phyloP scores from a whole-genome alignment of 2,329 filamentous ascomycete species.

The Diaporthe citriasiana region DNA sequence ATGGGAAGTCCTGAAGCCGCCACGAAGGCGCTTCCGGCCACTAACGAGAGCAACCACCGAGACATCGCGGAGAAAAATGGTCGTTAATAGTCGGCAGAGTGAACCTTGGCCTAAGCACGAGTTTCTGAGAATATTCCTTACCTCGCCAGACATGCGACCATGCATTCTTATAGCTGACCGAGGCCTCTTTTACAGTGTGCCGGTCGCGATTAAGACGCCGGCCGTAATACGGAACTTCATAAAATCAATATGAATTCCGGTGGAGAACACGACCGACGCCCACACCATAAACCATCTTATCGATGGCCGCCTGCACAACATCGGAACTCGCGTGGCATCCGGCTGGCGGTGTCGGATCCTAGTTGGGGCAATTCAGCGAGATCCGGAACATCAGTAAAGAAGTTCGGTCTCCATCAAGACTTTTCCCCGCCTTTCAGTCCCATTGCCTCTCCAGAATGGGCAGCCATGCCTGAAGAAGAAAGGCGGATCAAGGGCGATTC shows the following conservation, averaged over 20 bases:
- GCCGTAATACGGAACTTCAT: background rate
- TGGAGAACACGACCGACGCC: no score
- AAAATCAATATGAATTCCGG: background rate
- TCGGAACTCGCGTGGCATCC: no score
- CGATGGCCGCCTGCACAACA: background rate
- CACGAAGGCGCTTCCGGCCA: background rate
- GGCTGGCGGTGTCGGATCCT: background rate
- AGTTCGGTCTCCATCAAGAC: background rate
- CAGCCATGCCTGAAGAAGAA: background rate
- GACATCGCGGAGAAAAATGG: background rate
- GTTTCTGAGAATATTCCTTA: background rate
- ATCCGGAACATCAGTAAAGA: background rate
- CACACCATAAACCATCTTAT: background rate
- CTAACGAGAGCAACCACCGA: background rate
- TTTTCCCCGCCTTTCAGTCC: background rate
- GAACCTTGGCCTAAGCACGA: background rate
- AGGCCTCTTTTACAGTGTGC: background rate
- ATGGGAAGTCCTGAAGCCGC: background rate
- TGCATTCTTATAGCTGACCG: background rate
- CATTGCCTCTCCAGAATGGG: background rate
- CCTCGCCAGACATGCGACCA: background rate
- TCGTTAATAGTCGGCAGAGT: background rate
- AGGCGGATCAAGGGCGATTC: background rate
- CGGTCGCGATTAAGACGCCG: background rate
- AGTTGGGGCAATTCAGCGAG: background rate